Conservation (phyloP, 2,329 filamentous ascomycete genomes). For the Ceratocystis smalleyi region DNA sequence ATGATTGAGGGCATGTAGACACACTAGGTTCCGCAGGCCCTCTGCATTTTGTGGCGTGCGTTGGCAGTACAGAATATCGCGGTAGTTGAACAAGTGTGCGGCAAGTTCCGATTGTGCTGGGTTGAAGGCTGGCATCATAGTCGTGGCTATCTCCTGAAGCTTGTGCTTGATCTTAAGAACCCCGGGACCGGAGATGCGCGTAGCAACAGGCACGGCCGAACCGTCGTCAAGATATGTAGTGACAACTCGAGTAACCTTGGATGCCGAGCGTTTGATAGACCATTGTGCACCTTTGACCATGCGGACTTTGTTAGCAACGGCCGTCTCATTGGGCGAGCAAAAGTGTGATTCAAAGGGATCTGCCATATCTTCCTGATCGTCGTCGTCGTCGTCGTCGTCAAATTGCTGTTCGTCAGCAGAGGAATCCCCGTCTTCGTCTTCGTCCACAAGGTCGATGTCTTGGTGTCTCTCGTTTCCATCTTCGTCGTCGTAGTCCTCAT, state of each 20-base stretch:
- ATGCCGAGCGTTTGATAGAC: slow-evolving; percentile 31
- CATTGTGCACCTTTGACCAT: slow-evolving; percentile 37
- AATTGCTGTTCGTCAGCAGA: slow-evolving; percentile 22
- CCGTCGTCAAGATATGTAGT: slow-evolving; percentile 31
- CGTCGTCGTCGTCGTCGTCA: slow-evolving; percentile 33
- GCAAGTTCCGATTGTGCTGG: slow-evolving; percentile 49
- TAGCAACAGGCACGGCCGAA: slow-evolving; percentile 5
- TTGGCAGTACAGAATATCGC: slow-evolving; percentile 62
- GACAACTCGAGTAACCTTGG: slow-evolving; percentile 34
- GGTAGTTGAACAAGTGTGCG: slow-evolving; percentile 64
- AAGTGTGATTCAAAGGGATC: slow-evolving; percentile 79
- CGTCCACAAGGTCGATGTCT: slow-evolving; percentile 22
- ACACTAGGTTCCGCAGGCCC: slow-evolving; percentile 53
- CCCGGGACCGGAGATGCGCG: slow-evolving; percentile 26
- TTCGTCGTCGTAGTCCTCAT: slow-evolving; percentile 19
- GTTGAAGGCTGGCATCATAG: slow-evolving; percentile 42
- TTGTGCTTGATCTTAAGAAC: slow-evolving; percentile 55
- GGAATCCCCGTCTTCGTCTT: slow-evolving; percentile 31
- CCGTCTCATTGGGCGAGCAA: slow-evolving; percentile 46
- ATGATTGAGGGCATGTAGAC: slow-evolving; percentile 80
- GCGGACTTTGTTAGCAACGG: slow-evolving; percentile 39
- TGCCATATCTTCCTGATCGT: slow-evolving; percentile 36
- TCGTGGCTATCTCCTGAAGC: slow-evolving; percentile 39
- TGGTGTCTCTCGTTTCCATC: slow-evolving; percentile 24
- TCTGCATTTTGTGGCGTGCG: slow-evolving; percentile 54